Percentiles rank a stretch among this genome's conserved stretches.
Conservation (phyloP, 2,329 filamentous ascomycete species). For the Neopestalotiopsis sp. region DNA sequence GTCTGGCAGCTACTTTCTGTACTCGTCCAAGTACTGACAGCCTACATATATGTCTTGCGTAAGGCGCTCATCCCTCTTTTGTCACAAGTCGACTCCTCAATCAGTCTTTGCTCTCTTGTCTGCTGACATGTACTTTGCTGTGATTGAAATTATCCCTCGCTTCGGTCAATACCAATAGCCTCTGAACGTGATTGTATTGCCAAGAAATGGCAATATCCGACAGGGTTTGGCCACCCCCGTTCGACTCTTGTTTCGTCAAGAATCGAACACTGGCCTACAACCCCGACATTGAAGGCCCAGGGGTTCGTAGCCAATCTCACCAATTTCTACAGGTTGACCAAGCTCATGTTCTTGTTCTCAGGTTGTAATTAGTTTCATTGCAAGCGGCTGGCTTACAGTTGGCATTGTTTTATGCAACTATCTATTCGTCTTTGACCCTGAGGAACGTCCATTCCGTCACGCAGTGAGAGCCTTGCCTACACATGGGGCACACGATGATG, state of each 20-base stretch:
- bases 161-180: background rate
- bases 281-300: conserved; percentile 13
- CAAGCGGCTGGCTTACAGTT: conserved; percentile 13
- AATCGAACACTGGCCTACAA: conserved; percentile 12
- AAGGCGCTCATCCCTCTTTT: background rate
- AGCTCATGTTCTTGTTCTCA: background rate
- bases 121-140: background rate
- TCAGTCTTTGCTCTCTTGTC: background rate
- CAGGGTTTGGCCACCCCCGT: background rate
- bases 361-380: conserved; percentile 14
- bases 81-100: background rate
- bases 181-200: background rate
- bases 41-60: background rate
- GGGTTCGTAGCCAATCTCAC: conserved; percentile 10
- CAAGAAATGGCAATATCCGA: background rate
- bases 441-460: conserved; percentile 1
- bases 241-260: conserved; percentile 13
- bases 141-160: background rate
- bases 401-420: conserved; percentile 13
- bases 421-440: conserved; percentile 16
- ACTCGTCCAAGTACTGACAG: background rate
- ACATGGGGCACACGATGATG: background rate
- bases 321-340: background rate
- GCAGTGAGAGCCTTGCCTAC: no score
- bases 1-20: background rate